Conservation (phyloP, 805 yeast species). For the Scheffersomyces amazonensis region DNA sequence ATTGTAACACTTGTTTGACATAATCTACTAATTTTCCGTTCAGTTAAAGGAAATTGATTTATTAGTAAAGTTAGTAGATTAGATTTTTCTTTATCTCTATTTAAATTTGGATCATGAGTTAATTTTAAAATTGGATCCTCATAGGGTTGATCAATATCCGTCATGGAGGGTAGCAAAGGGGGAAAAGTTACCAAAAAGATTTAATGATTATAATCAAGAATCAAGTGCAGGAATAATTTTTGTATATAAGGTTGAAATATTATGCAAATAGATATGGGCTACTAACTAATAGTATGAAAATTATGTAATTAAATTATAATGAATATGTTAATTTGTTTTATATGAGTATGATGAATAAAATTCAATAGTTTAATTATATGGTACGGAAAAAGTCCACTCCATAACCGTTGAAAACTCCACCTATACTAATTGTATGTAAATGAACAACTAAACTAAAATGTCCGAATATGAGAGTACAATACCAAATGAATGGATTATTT, state of each 20-base stretch:
- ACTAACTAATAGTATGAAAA: too few relatives aligned
- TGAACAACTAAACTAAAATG: too few relatives aligned
- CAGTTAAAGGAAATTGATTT: conserved; percentile 41
- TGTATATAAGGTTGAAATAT: not conserved
- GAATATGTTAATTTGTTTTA: too few relatives aligned
- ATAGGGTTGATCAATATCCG: conserved; percentile 24
- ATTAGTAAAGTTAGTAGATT: conserved; percentile 39
- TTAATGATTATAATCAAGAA: not conserved
- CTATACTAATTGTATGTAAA: too few relatives aligned
- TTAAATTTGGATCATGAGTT: conserved; percentile 48
- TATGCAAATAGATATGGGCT: not conserved
- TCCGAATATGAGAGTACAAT: too few relatives aligned
- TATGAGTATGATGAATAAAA: too few relatives aligned
- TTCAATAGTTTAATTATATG: too few relatives aligned
- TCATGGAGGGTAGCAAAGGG: conserved; percentile 10
- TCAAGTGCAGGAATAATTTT: not conserved
- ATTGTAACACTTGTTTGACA: conserved; percentile 48
- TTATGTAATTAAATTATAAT: too few relatives aligned
- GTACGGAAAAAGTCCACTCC: too few relatives aligned
- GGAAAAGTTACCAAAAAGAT: not conserved
- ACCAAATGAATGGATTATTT: too few relatives aligned
- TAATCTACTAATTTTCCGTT: conserved; percentile 42
- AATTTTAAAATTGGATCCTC: conserved; percentile 48
- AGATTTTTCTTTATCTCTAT: conserved; percentile 38
- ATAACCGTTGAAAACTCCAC: too few relatives aligned